These are phyloP conservation scores for Fusarium sp. DNA, from an alignment of 2,329 filamentous ascomycete species.

Conservation along the genomic window DNA sequence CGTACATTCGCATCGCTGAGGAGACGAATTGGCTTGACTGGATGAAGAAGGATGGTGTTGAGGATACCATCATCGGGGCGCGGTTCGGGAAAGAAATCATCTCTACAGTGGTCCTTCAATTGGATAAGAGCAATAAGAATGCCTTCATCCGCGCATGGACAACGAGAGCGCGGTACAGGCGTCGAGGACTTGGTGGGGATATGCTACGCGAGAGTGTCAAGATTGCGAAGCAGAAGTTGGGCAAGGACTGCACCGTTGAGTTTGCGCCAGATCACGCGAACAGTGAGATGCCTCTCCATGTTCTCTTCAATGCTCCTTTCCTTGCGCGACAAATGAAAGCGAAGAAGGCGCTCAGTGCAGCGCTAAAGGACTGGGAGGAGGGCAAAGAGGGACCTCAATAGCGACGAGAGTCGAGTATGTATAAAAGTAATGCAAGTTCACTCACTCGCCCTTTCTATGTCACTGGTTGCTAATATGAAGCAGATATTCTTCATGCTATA, in stretches of 20 bases:
- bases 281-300: slow-evolving; percentile 65
- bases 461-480: background rate
- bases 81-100: slow-evolving; percentile 73
- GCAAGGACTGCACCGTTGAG: slow-evolving; percentile 67
- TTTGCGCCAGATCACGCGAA: slow-evolving; percentile 84
- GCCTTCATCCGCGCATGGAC: slow-evolving; percentile 84
- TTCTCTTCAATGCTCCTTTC: slow-evolving; percentile 68
- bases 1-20: slow-evolving; percentile 72
- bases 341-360: slow-evolving; percentile 53
- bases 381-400: slow-evolving; percentile 3
- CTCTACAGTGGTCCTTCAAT: slow-evolving; percentile 72
- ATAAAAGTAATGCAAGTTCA: background rate
- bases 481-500: background rate
- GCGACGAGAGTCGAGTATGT: background rate
- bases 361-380: slow-evolving; percentile 34
- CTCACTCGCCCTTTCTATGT: too few species aligned
- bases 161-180: slow-evolving; percentile 73
- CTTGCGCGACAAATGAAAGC: slow-evolving; percentile 64
- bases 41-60: slow-evolving; percentile 47
- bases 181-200: slow-evolving; percentile 74
- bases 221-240: slow-evolving; percentile 69
- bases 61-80: slow-evolving; percentile 70
- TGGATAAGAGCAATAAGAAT: slow-evolving; percentile 58
- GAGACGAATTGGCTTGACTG: slow-evolving; percentile 70
- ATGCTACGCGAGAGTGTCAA: slow-evolving; percentile 77